These are phyloP conservation scores for Scedosporium dehoogii DNA, from an alignment of 2,329 filamentous ascomycete species.

Conservation along the genomic window DNA sequence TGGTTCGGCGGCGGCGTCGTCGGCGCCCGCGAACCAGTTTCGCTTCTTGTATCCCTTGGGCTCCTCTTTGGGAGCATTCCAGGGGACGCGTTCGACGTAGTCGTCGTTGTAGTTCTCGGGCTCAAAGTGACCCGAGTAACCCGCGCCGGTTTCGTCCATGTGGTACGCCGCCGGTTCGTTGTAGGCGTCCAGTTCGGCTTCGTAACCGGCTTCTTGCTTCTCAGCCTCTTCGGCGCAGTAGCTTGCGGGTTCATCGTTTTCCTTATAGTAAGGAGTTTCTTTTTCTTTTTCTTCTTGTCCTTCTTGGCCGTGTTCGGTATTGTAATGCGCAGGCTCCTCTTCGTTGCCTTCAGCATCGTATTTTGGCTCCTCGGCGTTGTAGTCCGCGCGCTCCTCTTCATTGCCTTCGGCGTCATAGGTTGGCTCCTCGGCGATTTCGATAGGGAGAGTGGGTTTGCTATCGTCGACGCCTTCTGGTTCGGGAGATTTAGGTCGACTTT, in stretches of 20 bases:
- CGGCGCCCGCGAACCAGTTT: neutral
- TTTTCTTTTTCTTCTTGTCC: conserved; percentile 1
- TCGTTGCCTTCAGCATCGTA: neutral
- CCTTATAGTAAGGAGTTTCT: neutral
- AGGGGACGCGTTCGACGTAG: neutral
- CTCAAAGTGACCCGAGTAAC: neutral
- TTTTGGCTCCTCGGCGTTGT: neutral
- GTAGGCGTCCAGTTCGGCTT: no score
- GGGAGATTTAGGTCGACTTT: no score
- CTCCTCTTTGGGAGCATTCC: neutral
- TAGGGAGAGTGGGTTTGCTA: no score
- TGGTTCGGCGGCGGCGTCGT: neutral
- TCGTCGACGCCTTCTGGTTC: no score
- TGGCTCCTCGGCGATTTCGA: no score
- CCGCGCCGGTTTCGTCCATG: neutral
- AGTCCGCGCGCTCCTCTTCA: no score
- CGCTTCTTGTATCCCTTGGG: neutral
- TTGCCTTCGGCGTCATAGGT: no score
- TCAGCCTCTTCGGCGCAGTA: neutral
- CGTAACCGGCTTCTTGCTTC: neutral
- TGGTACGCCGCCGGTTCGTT: no score
- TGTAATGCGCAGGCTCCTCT: neutral
- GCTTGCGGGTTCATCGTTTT: neutral
- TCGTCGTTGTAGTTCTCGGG: neutral
- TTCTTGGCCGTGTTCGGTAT: neutral